These are phyloP conservation scores for Macrophomina pseudophaseolina DNA, from an alignment of 2,329 filamentous ascomycete species.

Conservation along the genomic window DNA sequence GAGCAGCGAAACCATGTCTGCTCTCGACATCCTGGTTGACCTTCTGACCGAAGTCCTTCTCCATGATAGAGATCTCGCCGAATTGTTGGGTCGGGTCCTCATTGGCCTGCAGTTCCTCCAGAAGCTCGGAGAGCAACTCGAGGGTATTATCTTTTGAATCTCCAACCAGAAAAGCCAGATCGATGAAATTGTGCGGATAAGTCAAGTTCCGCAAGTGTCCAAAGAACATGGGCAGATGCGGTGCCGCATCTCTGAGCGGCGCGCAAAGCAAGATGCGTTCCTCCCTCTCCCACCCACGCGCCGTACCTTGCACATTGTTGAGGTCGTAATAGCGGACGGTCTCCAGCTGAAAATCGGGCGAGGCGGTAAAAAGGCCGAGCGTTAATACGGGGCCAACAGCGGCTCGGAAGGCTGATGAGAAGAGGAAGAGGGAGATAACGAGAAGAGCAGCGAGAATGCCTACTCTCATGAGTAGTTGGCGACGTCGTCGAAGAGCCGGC, in stretches of 20 bases:
- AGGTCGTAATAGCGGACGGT: slow-evolving; percentile 98
- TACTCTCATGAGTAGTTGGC: slow-evolving; percentile 73
- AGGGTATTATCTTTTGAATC: slow-evolving; percentile 95
- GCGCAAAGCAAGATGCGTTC: slow-evolving; percentile 95
- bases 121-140: slow-evolving; percentile 71
- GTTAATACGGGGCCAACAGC: slow-evolving; percentile 66
- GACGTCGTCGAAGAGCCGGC: slow-evolving; percentile 73
- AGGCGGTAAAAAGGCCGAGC: slow-evolving; percentile 70
- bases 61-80: slow-evolving; percentile 95
- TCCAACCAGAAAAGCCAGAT: slow-evolving; percentile 94
- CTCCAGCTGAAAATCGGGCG: slow-evolving; percentile 79
- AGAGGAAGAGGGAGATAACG: slow-evolving; percentile 67
- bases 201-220: slow-evolving; percentile 96
- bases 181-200: slow-evolving; percentile 94
- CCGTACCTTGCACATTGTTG: slow-evolving; percentile 86
- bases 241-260: slow-evolving; percentile 87
- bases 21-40: slow-evolving; percentile 98
- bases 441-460: slow-evolving; percentile 61
- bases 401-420: slow-evolving; percentile 77
- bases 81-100: slow-evolving; percentile 81
- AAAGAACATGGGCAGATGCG: slow-evolving; percentile 97
- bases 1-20: slow-evolving; percentile 94
- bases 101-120: slow-evolving; percentile 80
- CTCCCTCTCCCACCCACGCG: slow-evolving; percentile 92
- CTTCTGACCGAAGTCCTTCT: slow-evolving; percentile 98